Percentiles rank a stretch among this genome's conserved stretches.
Conservation (phyloP, 129 eudicot genomes). For the Artemisia argyi region DNA sequence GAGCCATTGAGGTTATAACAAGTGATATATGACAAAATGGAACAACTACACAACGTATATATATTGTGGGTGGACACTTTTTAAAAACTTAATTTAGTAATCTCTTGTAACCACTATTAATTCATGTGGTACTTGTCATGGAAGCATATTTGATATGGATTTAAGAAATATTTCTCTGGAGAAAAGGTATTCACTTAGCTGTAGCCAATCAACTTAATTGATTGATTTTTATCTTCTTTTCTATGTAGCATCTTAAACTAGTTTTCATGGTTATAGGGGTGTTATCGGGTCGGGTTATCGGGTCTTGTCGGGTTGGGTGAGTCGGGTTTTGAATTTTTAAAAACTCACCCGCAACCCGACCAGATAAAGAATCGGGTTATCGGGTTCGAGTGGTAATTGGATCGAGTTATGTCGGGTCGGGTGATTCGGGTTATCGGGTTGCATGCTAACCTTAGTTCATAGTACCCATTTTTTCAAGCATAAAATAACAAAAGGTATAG, state of each 20-base stretch:
- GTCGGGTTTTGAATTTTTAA: no score
- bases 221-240: neutral
- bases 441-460: no score
- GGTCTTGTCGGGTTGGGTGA: no score
- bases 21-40: neutral
- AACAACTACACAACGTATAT: conserved; percentile 13
- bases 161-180: conserved; percentile 1
- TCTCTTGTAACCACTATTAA: neutral
- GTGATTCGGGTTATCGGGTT: no score
- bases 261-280: no score
- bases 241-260: neutral
- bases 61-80: conserved; percentile 19
- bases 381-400: no score
- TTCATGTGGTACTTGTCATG: conserved; percentile 8
- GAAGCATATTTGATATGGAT: neutral
- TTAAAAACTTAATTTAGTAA: conserved; percentile 4
- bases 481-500: no score
- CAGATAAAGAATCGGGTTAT: no score
- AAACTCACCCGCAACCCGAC: no score
- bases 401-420: no score
- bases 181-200: neutral
- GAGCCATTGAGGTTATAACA: conserved; percentile 31
- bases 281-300: no score
- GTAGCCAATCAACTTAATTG: conserved; percentile 9
- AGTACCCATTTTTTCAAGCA: no score